Evolutionary conservation across 2,329 filamentous ascomycete genomes (phyloP).

Genomic region (Fusarium austroafricanum): DNA sequence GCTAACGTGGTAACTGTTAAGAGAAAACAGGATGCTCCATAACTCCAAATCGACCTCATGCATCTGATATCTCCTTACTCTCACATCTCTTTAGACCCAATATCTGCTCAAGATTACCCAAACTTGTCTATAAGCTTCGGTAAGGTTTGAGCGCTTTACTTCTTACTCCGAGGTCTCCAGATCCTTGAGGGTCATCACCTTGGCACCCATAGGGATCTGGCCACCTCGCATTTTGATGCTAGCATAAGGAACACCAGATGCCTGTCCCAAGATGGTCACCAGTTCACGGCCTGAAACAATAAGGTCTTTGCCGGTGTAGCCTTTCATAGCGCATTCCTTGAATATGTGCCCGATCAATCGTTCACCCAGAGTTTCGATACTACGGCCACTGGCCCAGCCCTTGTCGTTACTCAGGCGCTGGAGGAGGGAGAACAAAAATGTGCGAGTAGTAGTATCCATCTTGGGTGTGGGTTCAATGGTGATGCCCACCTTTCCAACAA

Average conservation of each 20-base stretch:
- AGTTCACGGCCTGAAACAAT: constrained; percentile 46
- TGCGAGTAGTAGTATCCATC: constrained; percentile 43
- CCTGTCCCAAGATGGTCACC: constrained; percentile 46
- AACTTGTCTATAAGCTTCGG: too few relatives aligned
- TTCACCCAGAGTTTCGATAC: constrained; percentile 67
- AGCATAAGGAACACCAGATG: constrained; percentile 44
- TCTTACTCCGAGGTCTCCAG: constrained; percentile 47
- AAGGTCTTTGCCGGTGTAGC: constrained; percentile 46
- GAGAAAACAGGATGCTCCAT: constrained; percentile 20
- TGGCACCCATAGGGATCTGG: constrained; percentile 47
- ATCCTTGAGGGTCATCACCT: constrained; percentile 50
- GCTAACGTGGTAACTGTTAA: constrained; percentile 9
- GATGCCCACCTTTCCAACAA: constrained; percentile 49
- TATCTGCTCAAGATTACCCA: too few relatives aligned
- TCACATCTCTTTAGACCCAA: too few relatives aligned
- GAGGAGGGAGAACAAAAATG: constrained; percentile 53
- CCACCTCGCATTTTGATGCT: constrained; percentile 41
- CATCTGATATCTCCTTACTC: constrained; percentile 24
- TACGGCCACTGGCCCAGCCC: constrained; percentile 72
- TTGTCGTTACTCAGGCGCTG: constrained; percentile 55
- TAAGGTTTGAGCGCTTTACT: too few relatives aligned
- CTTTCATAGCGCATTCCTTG: constrained; percentile 50
- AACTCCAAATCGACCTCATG: constrained; percentile 37
- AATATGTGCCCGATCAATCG: constrained; percentile 59
- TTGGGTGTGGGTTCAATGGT: constrained; percentile 45